Percentiles rank a stretch among this genome's conserved stretches.
These are phyloP conservation scores for Actinomucor elegans DNA, from an alignment of 371 early-diverging fungal genomes.

Conservation along the genomic window DNA sequence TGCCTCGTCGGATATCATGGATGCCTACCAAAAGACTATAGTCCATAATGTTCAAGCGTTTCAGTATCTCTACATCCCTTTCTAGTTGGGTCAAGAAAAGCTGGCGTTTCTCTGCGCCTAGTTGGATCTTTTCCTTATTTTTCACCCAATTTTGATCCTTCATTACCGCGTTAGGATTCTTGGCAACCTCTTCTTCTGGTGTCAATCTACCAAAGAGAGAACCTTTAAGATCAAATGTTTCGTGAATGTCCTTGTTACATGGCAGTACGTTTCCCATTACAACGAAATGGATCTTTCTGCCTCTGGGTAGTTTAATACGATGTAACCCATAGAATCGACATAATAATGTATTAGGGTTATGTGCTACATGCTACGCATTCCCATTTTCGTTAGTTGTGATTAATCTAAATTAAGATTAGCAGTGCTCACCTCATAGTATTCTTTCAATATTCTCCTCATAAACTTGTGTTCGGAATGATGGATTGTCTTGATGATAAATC, in stretches of 20 bases:
- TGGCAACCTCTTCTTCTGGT: constrained; percentile 71
- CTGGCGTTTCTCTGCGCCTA: constrained; percentile 82
- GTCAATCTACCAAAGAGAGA: constrained; percentile 87
- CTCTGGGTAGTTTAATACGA: constrained; percentile 91
- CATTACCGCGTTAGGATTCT: constrained; percentile 79
- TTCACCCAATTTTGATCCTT: constrained; percentile 96
- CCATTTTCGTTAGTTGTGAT: too few species aligned
- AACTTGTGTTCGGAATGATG: constrained; percentile 93
- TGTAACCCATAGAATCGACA: constrained; percentile 95
- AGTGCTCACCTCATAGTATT: constrained; percentile 72
- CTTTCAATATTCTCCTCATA: constrained; percentile 78
- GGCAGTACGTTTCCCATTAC: constrained; percentile 99
- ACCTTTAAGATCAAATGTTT: constrained; percentile 94
- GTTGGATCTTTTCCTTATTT: constrained; percentile 62
- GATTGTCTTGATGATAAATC: constrained; percentile 98
- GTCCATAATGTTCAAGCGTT: constrained; percentile 92
- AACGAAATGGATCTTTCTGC: constrained; percentile 94
- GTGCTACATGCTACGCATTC: constrained; percentile 70
- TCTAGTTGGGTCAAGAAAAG: constrained; percentile 82
- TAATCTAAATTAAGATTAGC: neutral
- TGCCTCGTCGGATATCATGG: constrained; percentile 83
- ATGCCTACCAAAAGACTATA: constrained; percentile 93
- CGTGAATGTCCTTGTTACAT: constrained; percentile 94
- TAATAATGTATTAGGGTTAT: constrained; percentile 92
- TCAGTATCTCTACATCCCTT: constrained; percentile 78